Conservation (phyloP, 2,329 filamentous ascomycete genomes). For the Alternaria novae-zelandiae region DNA sequence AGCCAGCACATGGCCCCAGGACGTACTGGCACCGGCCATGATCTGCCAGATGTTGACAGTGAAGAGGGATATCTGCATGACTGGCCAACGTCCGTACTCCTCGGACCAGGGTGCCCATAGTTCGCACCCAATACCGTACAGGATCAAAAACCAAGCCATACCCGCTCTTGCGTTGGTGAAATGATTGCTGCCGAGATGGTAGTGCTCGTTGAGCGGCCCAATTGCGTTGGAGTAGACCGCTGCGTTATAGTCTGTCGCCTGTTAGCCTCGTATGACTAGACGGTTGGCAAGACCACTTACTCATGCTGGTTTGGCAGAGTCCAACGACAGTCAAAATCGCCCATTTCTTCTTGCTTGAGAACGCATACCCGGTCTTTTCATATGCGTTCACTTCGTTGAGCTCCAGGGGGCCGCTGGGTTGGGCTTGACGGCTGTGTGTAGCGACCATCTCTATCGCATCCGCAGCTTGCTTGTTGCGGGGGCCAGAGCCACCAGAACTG, state of each 20-base stretch:
- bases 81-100: slow-evolving; percentile 76
- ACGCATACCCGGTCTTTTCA: slow-evolving; percentile 53
- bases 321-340: slow-evolving; percentile 60
- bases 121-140: slow-evolving; percentile 85
- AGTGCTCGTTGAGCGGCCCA: slow-evolving; percentile 63
- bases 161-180: slow-evolving; percentile 59
- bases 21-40: slow-evolving; percentile 64
- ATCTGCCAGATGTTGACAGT: slow-evolving; percentile 76
- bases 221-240: slow-evolving; percentile 62
- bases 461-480: slow-evolving; percentile 3
- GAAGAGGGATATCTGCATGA: slow-evolving; percentile 74
- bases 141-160: slow-evolving; percentile 77
- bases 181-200: slow-evolving; percentile 46
- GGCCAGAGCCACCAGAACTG: slow-evolving; percentile 1
- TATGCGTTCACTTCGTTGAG: slow-evolving; percentile 27
- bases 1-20: slow-evolving; percentile 69
- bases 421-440: not conserved
- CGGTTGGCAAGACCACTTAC: slow-evolving; percentile 50
- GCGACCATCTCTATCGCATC: slow-evolving; percentile 9
- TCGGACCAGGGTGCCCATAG: slow-evolving; percentile 83
- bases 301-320: slow-evolving; percentile 59
- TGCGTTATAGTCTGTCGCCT: slow-evolving; percentile 58
- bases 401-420: slow-evolving; percentile 2
- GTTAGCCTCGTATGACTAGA: slow-evolving; percentile 19
- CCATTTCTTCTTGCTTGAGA: slow-evolving; percentile 60